Percentiles rank a stretch among this genome's conserved stretches.
Conservation (phyloP, 768 basidiomycete species). For the Hygrophorus pudorinus region DNA sequence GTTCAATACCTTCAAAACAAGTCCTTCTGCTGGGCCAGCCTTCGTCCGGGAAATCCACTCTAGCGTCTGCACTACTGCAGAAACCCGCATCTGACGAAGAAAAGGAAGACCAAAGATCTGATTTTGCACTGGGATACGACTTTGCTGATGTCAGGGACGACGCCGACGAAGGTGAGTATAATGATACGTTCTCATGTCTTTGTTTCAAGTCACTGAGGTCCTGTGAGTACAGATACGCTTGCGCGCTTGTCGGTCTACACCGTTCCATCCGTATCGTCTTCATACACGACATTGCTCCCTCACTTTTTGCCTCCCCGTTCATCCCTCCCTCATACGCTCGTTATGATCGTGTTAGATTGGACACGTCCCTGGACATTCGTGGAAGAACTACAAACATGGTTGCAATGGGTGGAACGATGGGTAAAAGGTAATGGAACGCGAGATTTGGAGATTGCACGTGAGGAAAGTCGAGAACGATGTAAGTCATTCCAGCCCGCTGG, state of each 20-base stretch:
- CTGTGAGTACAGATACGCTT: constrained; percentile 52
- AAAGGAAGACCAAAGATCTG: constrained; percentile 49
- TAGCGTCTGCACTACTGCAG: constrained; percentile 64
- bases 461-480: constrained; percentile 81
- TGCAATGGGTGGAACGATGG: constrained; percentile 81
- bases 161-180: constrained; percentile 76
- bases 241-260: constrained; percentile 86
- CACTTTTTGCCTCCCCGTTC: constrained; percentile 68
- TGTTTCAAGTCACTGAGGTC: constrained; percentile 3
- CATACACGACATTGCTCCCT: constrained; percentile 64
- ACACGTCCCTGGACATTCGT: constrained; percentile 89
- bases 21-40: constrained; percentile 77
- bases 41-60: constrained; percentile 65
- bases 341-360: constrained; percentile 90
- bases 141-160: constrained; percentile 89
- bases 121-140: constrained; percentile 88
- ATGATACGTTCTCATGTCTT: background rate
- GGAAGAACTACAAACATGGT: constrained; percentile 75
- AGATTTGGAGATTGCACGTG: constrained; percentile 64
- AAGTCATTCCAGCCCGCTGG: constrained; percentile 21
- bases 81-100: constrained; percentile 47
- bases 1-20: constrained; percentile 80
- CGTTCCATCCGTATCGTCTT: constrained; percentile 70
- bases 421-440: constrained; percentile 57
- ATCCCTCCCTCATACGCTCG: constrained; percentile 58